Evolutionary conservation across 805 yeast species (phyloP).

Genomic region (Hanseniaspora taiwanica): DNA sequence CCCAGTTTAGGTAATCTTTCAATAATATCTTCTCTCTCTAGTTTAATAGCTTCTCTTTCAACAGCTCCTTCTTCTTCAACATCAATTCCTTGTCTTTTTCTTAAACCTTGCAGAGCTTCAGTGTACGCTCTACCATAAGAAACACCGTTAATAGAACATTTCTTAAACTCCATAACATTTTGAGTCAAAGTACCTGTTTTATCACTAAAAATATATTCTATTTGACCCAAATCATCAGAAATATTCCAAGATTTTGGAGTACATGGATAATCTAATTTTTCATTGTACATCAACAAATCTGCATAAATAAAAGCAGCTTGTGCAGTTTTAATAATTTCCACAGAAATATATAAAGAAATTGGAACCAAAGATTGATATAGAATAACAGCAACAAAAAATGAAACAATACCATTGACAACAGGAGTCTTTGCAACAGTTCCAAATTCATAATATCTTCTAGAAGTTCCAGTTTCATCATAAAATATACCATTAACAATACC

Average conservation of each 20-base stretch:
- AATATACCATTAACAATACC: slow-evolving; percentile 61
- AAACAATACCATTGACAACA: slow-evolving; percentile 53
- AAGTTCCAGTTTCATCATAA: slow-evolving; percentile 32
- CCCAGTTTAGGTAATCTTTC: slow-evolving; percentile 26
- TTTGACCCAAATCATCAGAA: slow-evolving; percentile 76
- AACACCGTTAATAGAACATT: slow-evolving; percentile 61
- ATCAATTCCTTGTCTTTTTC: slow-evolving; percentile 67
- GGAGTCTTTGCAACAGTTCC: slow-evolving; percentile 58
- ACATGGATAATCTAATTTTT: slow-evolving; percentile 61
- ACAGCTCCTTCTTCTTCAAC: slow-evolving; percentile 44
- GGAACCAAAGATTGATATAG: slow-evolving; percentile 73
- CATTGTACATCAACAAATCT: slow-evolving; percentile 60
- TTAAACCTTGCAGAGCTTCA: slow-evolving; percentile 67
- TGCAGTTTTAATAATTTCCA: slow-evolving; percentile 70
- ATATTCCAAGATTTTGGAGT: slow-evolving; percentile 78
- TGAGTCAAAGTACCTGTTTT: slow-evolving; percentile 79
- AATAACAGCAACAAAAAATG: slow-evolving; percentile 65
- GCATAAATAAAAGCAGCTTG: slow-evolving; percentile 73
- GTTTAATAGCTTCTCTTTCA: slow-evolving; percentile 40
- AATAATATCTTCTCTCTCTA: slow-evolving; percentile 51
- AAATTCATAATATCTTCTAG: slow-evolving; percentile 55
- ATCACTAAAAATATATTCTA: slow-evolving; percentile 74
- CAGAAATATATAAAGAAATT: slow-evolving; percentile 66
- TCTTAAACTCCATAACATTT: slow-evolving; percentile 76
- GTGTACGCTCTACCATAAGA: slow-evolving; percentile 73